Conservation (phyloP, 129 eudicot species). For the Dittrichia graveolens region DNA sequence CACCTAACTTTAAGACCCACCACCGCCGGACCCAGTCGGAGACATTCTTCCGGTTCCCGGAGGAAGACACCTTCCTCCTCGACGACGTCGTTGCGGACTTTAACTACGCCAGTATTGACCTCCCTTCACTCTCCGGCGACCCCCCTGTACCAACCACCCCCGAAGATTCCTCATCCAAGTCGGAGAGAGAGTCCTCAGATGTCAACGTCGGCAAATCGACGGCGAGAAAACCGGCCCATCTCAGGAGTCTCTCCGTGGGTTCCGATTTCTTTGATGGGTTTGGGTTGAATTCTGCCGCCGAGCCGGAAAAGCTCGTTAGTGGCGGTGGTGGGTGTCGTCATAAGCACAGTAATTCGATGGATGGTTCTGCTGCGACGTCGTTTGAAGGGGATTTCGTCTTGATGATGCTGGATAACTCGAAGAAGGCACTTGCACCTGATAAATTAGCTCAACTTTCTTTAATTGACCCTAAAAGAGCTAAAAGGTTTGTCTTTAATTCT, state of each 20-base stretch:
- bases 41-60: conserved; percentile 72
- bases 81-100: conserved; percentile 69
- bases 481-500: conserved; percentile 47
- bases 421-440: conserved; percentile 73
- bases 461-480: conserved; percentile 88
- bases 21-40: conserved; percentile 95
- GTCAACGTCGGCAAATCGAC: conserved; percentile 30
- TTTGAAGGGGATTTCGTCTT: conserved; percentile 49
- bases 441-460: conserved; percentile 77
- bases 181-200: conserved; percentile 40
- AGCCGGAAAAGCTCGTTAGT: conserved; percentile 9
- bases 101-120: conserved; percentile 51
- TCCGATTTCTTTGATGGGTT: conserved; percentile 84
- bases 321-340: conserved; percentile 40
- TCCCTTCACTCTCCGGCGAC: conserved; percentile 34
- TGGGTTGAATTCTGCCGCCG: conserved; percentile 18
- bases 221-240: conserved; percentile 36
- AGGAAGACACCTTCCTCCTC: conserved; percentile 60
- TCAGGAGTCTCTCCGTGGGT: conserved; percentile 79
- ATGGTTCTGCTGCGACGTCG: conserved; percentile 59
- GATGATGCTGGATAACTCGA: conserved; percentile 45
- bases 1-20: conserved; percentile 53
- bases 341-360: conserved; percentile 66
- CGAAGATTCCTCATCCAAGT: conserved; percentile 30
- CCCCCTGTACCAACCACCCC: conserved; percentile 31